Evolutionary conservation across 2,329 filamentous ascomycete genomes (phyloP).

Genomic region (Colletotrichum sp.): DNA sequence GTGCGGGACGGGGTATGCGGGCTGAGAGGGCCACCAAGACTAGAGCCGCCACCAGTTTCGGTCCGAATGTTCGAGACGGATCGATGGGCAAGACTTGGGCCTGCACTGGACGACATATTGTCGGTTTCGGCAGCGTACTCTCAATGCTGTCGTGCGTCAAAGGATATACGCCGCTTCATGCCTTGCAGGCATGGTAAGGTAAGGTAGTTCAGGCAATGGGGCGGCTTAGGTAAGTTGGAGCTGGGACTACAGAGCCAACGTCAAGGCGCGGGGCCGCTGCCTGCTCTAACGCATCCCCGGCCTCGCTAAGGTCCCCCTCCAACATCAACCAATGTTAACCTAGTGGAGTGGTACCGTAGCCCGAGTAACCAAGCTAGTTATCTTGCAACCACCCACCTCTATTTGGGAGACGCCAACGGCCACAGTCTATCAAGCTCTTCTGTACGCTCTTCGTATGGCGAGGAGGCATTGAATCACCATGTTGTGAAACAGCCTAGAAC

Average conservation of each 20-base stretch:
- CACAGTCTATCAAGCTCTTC: neutral
- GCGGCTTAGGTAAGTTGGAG: neutral
- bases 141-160: neutral
- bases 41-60: constrained; percentile 35
- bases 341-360: neutral
- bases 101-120: constrained; percentile 38
- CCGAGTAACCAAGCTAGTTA: neutral
- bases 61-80: constrained; percentile 62
- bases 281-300: neutral
- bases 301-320: neutral
- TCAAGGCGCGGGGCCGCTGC: neutral
- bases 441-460: neutral
- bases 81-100: constrained; percentile 57
- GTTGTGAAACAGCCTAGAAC: neutral
- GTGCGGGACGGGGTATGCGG: constrained; percentile 67
- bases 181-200: neutral
- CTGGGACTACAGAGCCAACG: neutral
- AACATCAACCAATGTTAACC: neutral
- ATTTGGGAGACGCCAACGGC: neutral
- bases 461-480: neutral
- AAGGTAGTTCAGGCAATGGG: neutral
- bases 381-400: neutral
- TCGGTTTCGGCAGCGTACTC: neutral
- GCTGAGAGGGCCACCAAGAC: constrained; percentile 39
- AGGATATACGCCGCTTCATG: neutral